phyloP scores from a whole-genome alignment of 495 filamentous ascomycete species.

The Eremomyces bilateralis region DNA sequence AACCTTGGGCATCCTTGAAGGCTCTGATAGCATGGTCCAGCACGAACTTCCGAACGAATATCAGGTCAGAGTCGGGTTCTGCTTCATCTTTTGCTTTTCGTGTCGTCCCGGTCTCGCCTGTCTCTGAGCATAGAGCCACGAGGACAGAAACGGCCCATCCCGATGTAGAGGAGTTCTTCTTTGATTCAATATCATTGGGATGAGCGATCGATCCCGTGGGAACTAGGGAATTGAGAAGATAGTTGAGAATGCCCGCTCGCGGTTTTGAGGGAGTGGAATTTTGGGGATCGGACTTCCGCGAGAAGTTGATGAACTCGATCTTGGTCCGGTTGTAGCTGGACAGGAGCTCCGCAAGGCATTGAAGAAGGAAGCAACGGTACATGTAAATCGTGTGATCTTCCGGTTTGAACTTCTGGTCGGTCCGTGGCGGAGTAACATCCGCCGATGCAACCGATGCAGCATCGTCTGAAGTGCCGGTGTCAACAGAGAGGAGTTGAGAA shows the following conservation, averaged over 20 bases:
- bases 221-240: constrained; percentile 69
- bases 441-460: constrained; percentile 1
- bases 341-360: constrained; percentile 84
- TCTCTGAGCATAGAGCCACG: constrained; percentile 70
- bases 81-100: constrained; percentile 42
- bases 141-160: constrained; percentile 66
- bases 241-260: constrained; percentile 78
- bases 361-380: constrained; percentile 85
- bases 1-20: constrained; percentile 70
- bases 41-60: constrained; percentile 85
- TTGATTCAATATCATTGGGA: constrained; percentile 48
- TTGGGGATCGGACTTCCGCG: constrained; percentile 62
- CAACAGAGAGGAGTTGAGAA: too few species aligned
- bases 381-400: constrained; percentile 91
- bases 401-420: constrained; percentile 68
- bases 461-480: constrained; percentile 3
- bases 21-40: constrained; percentile 80
- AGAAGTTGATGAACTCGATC: constrained; percentile 98
- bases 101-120: constrained; percentile 39
- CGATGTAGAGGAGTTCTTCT: constrained; percentile 69
- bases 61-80: constrained; percentile 66
- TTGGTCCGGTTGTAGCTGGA: constrained; percentile 85
- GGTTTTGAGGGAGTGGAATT: constrained; percentile 82
- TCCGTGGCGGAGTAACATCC: constrained; percentile 32
- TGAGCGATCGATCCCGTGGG: constrained; percentile 55